Conservation (phyloP, 2,329 filamentous ascomycete genomes). For the Venturia pyrina region DNA sequence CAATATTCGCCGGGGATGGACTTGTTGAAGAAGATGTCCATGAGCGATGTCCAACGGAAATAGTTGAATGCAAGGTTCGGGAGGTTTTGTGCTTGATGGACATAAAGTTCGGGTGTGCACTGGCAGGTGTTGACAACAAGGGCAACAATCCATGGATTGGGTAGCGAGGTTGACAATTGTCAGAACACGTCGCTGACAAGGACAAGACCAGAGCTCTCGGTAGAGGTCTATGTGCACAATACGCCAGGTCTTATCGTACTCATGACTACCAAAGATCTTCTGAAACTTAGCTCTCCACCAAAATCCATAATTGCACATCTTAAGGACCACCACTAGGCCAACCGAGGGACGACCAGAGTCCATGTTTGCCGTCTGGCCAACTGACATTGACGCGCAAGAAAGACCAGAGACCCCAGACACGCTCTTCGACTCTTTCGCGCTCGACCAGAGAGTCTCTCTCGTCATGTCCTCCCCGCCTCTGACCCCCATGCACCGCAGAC, state of each 20-base stretch:
- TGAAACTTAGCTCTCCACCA: not conserved
- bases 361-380: conserved; percentile 1
- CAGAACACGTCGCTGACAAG: not conserved
- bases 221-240: not conserved
- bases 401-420: not conserved
- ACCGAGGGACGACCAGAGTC: not conserved
- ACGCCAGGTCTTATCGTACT: not conserved
- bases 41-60: not conserved
- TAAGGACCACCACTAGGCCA: not conserved
- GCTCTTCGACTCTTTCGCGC: not conserved
- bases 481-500: conserved; percentile 4
- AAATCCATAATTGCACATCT: not conserved
- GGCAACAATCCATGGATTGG: not conserved
- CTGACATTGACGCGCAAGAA: not conserved
- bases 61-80: not conserved
- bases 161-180: not conserved
- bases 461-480: conserved; percentile 9
- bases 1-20: too few species aligned
- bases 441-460: not conserved
- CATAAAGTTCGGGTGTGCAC: not conserved
- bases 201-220: not conserved
- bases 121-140: not conserved
- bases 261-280: not conserved
- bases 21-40: too few species aligned
- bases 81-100: not conserved